Evolutionary conservation across 805 yeast species (phyloP).

Genomic region (Monosporozyma solicola): DNA sequence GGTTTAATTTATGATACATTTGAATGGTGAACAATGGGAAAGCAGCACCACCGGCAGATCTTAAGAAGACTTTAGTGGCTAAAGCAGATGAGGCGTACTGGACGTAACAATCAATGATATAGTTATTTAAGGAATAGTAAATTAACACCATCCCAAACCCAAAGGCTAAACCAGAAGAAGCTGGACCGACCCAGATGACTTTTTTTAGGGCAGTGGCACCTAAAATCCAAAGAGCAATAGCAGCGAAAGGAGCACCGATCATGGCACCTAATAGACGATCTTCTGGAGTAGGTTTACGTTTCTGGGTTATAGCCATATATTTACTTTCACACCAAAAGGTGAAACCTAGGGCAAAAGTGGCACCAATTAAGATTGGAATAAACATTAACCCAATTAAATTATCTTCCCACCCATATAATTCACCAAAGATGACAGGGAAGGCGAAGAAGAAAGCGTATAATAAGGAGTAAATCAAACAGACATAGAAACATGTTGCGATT

Average conservation of each 20-base stretch:
- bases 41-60: slow-evolving; percentile 82
- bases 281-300: slow-evolving; percentile 63
- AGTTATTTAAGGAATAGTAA: slow-evolving; percentile 69
- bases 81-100: slow-evolving; percentile 72
- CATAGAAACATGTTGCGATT: slow-evolving; percentile 75
- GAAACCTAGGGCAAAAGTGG: slow-evolving; percentile 58
- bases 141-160: slow-evolving; percentile 73
- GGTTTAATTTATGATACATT: slow-evolving; percentile 65
- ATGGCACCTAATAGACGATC: slow-evolving; percentile 74
- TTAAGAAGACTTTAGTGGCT: slow-evolving; percentile 71
- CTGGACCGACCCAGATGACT: slow-evolving; percentile 73
- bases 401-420: slow-evolving; percentile 68
- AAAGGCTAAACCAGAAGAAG: slow-evolving; percentile 68
- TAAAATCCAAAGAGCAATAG: slow-evolving; percentile 65
- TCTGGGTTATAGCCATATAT: slow-evolving; percentile 44
- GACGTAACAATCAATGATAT: slow-evolving; percentile 84
- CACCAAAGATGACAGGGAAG: slow-evolving; percentile 79
- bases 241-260: slow-evolving; percentile 78
- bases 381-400: slow-evolving; percentile 78
- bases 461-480: slow-evolving; percentile 82
- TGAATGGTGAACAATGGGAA: slow-evolving; percentile 76
- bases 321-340: slow-evolving; percentile 64
- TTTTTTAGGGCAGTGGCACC: slow-evolving; percentile 71
- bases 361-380: slow-evolving; percentile 86
- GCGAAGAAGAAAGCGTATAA: slow-evolving; percentile 93